phyloP scores from a whole-genome alignment of 148 eudicot genomes.

The Tetragonia tetragonoides region DNA sequence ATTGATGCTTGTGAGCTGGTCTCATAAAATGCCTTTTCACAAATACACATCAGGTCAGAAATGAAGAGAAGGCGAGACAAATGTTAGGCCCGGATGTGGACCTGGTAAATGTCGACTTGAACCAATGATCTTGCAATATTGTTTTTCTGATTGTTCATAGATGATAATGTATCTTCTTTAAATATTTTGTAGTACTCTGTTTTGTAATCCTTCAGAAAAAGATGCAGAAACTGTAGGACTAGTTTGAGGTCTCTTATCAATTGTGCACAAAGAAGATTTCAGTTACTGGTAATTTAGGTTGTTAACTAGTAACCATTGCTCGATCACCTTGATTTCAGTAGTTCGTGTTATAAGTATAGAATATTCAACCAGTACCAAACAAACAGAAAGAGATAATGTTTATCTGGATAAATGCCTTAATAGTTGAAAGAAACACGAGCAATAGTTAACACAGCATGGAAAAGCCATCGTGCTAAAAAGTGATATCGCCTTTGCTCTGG shows the following conservation, averaged over 20 bases:
- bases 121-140: neutral
- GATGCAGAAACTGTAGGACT: neutral
- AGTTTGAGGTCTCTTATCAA: neutral
- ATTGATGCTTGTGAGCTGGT: neutral
- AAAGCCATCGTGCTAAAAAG: too few species aligned
- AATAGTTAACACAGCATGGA: too few species aligned
- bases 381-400: too few species aligned
- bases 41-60: constrained; percentile 69
- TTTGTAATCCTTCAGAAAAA: neutral
- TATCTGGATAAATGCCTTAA: too few species aligned
- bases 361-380: too few species aligned
- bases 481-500: too few species aligned
- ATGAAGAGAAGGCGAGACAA: constrained; percentile 88
- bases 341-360: too few species aligned
- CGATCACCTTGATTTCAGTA: neutral
- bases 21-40: neutral
- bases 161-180: neutral
- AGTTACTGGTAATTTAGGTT: neutral
- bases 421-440: too few species aligned
- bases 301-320: neutral
- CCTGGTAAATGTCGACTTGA: constrained; percentile 48
- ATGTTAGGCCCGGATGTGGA: constrained; percentile 89
- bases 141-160: neutral
- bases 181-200: neutral
- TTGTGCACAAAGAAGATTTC: neutral